These are phyloP conservation scores for Sicyos edulis DNA, from an alignment of 306 rosid species.

Conservation along the genomic window DNA sequence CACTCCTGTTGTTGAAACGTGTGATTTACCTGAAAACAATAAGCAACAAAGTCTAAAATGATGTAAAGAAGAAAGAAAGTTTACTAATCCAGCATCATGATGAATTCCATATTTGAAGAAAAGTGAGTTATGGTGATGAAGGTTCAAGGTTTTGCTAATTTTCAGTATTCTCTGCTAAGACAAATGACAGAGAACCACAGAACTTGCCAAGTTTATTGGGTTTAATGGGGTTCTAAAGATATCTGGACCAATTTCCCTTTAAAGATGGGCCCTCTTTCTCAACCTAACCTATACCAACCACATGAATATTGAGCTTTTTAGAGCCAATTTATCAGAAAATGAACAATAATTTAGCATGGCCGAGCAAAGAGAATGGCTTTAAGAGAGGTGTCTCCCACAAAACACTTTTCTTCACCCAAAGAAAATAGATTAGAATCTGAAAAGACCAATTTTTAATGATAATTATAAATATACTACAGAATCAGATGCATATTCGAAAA, in stretches of 20 bases:
- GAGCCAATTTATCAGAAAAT: neutral
- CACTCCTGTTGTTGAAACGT: slow-evolving; percentile 55
- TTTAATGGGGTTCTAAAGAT: neutral
- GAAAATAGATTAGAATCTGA: neutral
- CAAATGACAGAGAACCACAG: neutral
- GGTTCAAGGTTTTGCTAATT: neutral
- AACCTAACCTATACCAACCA: neutral
- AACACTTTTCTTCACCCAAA: slow-evolving; percentile 12
- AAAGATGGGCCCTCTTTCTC: neutral
- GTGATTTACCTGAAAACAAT: slow-evolving; percentile 29
- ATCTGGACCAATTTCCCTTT: neutral
- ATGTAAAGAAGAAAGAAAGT: neutral
- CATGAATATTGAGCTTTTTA: neutral
- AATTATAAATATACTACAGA: neutral
- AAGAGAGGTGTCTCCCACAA: slow-evolving; percentile 6
- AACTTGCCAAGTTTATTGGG: neutral
- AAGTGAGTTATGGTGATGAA: slow-evolving; percentile 2
- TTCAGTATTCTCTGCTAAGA: neutral
- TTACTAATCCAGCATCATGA: neutral
- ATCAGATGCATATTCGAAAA: neutral
- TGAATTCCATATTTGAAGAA: neutral
- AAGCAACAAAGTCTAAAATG: neutral
- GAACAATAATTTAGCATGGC: neutral
- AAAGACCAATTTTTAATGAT: neutral
- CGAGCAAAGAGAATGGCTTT: neutral